phyloP scores from a whole-genome alignment of 768 basidiomycete genomes.

The Pleurotus eryngii region DNA sequence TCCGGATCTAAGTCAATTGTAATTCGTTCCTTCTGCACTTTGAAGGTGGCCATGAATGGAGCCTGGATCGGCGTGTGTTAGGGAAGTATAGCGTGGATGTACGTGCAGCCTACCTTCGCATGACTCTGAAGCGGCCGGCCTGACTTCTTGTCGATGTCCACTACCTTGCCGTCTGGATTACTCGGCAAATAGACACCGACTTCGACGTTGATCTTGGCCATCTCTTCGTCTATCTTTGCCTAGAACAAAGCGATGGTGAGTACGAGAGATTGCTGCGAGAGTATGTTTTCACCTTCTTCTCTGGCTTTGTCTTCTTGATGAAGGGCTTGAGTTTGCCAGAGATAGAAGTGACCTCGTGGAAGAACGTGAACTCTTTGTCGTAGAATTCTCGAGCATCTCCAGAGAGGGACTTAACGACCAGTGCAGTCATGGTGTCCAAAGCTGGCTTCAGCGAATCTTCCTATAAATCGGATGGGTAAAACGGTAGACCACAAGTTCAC shows the following conservation, averaged over 20 bases:
- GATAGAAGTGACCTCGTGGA: constrained; percentile 95
- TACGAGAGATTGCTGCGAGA: background rate
- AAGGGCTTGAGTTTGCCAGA: constrained; percentile 96
- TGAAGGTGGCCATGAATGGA: constrained; percentile 99
- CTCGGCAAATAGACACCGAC: constrained; percentile 97
- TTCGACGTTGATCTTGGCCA: constrained; percentile 92
- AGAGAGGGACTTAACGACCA: constrained; percentile 81
- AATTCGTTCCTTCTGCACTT: constrained; percentile 84
- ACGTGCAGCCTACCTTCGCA: constrained; percentile 67
- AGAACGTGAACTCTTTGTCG: constrained; percentile 93
- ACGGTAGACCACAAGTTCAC: background rate
- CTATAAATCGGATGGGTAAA: constrained; percentile 34
- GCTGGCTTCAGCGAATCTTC: constrained; percentile 94
- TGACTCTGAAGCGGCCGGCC: constrained; percentile 96
- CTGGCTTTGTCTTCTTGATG: constrained; percentile 91
- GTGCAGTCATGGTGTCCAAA: constrained; percentile 82
- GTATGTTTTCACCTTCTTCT: constrained; percentile 75
- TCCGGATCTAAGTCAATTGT: constrained; percentile 71
- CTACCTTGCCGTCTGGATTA: constrained; percentile 93
- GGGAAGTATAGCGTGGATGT: background rate
- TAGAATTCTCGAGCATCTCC: constrained; percentile 89
- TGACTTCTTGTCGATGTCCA: constrained; percentile 97
- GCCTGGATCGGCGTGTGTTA: constrained; percentile 48
- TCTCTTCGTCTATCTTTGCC: constrained; percentile 99
- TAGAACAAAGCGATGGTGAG: constrained; percentile 24